These are phyloP conservation scores for Lecanicillium sp. DNA, from an alignment of 2,329 filamentous ascomycete species.

Conservation along the genomic window DNA sequence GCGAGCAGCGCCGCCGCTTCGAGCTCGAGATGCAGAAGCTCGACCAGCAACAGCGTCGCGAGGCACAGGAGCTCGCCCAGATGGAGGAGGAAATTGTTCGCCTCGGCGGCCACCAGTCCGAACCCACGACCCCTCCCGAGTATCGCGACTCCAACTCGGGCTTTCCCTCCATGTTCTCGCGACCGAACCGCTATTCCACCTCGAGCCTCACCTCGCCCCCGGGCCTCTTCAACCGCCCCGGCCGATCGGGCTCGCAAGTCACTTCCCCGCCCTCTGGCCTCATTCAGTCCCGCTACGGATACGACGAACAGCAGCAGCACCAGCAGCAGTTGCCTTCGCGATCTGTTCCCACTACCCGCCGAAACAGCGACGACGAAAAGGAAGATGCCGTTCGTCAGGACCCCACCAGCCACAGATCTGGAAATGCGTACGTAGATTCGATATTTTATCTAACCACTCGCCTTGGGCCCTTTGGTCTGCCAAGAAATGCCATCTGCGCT, in stretches of 20 bases:
- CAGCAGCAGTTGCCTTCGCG: conserved; percentile 70
- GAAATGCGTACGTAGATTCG: conserved; percentile 82
- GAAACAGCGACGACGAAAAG: conserved; percentile 88
- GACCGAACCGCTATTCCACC: conserved; percentile 82
- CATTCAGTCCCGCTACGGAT: conserved; percentile 52
- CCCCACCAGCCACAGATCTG: conserved; percentile 65
- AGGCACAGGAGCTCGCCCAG: conserved; percentile 77
- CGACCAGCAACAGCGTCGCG: conserved; percentile 75
- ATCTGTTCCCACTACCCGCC: conserved; percentile 78
- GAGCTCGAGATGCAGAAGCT: conserved; percentile 89
- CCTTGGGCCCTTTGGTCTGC: too few species aligned
- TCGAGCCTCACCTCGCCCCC: conserved; percentile 81
- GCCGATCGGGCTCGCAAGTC: conserved; percentile 71
- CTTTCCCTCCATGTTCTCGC: conserved; percentile 74
- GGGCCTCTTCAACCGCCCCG: conserved; percentile 65
- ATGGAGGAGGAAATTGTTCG: conserved; percentile 72
- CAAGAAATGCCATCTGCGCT: too few species aligned
- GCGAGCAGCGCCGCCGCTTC: conserved; percentile 82
- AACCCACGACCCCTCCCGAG: conserved; percentile 94
- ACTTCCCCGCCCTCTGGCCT: conserved; percentile 68
- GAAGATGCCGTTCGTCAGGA: conserved; percentile 66
- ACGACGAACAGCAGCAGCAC: conserved; percentile 43
- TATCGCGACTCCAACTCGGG: conserved; percentile 67
- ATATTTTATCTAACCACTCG: too few species aligned
- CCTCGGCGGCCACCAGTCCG: conserved; percentile 72